These are phyloP conservation scores for Cadophora gregata DNA, from an alignment of 2,329 filamentous ascomycete genomes.

Conservation along the genomic window DNA sequence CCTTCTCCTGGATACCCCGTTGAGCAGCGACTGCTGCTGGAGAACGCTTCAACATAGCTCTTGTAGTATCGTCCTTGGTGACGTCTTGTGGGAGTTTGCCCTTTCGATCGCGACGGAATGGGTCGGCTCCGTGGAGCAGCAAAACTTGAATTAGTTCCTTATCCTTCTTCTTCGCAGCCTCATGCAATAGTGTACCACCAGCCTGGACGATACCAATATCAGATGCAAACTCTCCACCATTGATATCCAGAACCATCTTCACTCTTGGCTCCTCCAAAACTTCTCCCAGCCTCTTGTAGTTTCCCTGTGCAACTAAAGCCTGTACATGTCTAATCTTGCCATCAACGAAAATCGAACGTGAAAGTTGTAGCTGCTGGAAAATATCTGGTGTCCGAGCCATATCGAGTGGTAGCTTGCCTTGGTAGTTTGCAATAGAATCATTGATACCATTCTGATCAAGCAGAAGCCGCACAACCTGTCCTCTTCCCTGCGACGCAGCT, in stretches of 20 bases:
- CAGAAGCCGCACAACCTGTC: slow-evolving; percentile 80
- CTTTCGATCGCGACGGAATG: slow-evolving; percentile 92
- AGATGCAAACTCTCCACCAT: slow-evolving; percentile 85
- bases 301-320: slow-evolving; percentile 70
- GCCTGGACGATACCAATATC: slow-evolving; percentile 78
- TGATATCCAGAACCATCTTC: slow-evolving; percentile 88
- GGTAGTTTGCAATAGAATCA: slow-evolving; percentile 83
- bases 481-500: slow-evolving; percentile 81
- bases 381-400: slow-evolving; percentile 91
- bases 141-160: slow-evolving; percentile 87
- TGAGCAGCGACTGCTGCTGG: slow-evolving; percentile 94
- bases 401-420: slow-evolving; percentile 85
- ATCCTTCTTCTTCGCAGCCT: slow-evolving; percentile 88
- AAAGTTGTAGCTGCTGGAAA: slow-evolving; percentile 91
- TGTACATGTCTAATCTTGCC: slow-evolving; percentile 85
- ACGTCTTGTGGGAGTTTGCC: slow-evolving; percentile 96
- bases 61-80: slow-evolving; percentile 90
- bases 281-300: slow-evolving; percentile 80
- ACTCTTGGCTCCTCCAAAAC: slow-evolving; percentile 85
- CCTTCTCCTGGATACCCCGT: slow-evolving; percentile 95
- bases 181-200: slow-evolving; percentile 92
- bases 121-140: slow-evolving; percentile 92
- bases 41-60: slow-evolving; percentile 88
- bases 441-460: slow-evolving; percentile 85
- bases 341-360: slow-evolving; percentile 88